These are phyloP conservation scores for Solanum ossicruentum DNA, from an alignment of 257 asterid genomes.

Conservation along the genomic window DNA sequence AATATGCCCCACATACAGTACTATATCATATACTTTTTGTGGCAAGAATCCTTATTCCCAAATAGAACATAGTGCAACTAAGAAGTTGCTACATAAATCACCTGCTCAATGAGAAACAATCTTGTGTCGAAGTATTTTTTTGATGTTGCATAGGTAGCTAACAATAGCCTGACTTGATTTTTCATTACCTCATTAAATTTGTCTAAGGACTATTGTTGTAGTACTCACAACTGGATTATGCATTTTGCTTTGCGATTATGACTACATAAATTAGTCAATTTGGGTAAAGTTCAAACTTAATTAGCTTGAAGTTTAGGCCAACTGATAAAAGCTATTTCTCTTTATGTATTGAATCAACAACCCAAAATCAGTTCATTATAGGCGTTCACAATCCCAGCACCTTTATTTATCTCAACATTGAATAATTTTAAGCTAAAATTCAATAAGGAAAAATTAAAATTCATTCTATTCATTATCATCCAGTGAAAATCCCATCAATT, in stretches of 20 bases:
- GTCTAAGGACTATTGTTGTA: background rate
- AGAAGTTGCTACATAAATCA: background rate
- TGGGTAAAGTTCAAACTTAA: background rate
- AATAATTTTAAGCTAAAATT: background rate
- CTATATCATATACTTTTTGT: background rate
- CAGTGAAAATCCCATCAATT: constrained; percentile 30
- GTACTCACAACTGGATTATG: background rate
- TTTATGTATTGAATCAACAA: too few relatives aligned
- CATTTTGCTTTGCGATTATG: background rate
- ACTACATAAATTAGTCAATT: background rate
- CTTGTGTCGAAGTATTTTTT: background rate
- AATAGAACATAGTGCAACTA: background rate
- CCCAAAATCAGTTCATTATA: too few relatives aligned
- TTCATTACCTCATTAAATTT: background rate
- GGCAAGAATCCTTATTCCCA: background rate
- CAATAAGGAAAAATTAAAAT: background rate
- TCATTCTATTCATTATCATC: background rate
- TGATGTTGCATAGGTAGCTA: background rate
- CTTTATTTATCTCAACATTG: too few relatives aligned
- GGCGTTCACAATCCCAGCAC: background rate
- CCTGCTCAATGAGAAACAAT: background rate
- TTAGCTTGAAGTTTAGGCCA: too few relatives aligned
- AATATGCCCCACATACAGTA: background rate
- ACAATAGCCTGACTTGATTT: background rate
- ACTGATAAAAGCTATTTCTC: background rate